A percentile compares a stretch with the other conserved stretches of the same genome.
phyloP scores from a whole-genome alignment of 352 stramenopile species.

The Phytophthora rubi region DNA sequence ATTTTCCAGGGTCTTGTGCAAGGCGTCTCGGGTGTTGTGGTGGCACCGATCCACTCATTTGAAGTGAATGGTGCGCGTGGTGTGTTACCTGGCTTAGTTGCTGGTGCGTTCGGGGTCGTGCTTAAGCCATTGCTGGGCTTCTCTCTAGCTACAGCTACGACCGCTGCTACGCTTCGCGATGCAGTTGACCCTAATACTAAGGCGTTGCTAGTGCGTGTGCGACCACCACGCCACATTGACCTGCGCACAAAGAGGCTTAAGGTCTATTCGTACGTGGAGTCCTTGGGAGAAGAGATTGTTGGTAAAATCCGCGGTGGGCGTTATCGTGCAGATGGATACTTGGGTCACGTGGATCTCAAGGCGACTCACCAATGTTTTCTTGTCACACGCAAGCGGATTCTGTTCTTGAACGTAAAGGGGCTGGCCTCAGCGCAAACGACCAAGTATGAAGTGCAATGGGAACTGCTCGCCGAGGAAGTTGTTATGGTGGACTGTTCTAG shows the following conservation, averaged over 20 bases:
- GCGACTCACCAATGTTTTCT: constrained; percentile 76
- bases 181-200: constrained; percentile 83
- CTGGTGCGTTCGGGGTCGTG: constrained; percentile 79
- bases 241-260: constrained; percentile 81
- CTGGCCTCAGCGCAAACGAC: constrained; percentile 39
- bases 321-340: constrained; percentile 82
- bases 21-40: constrained; percentile 83
- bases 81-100: constrained; percentile 78
- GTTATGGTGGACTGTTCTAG: constrained; percentile 76
- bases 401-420: constrained; percentile 78
- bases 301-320: constrained; percentile 77
- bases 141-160: constrained; percentile 77
- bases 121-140: constrained; percentile 84
- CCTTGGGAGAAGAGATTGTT: constrained; percentile 88
- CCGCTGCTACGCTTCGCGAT: constrained; percentile 77
- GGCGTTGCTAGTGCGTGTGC: constrained; percentile 73
- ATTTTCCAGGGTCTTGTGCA: constrained; percentile 90
- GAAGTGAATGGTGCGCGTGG: constrained; percentile 81
- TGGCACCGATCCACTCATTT: constrained; percentile 85
- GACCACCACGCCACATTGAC: constrained; percentile 84
- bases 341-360: constrained; percentile 84
- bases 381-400: constrained; percentile 83
- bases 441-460: constrained; percentile 85
- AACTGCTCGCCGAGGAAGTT: constrained; percentile 80
- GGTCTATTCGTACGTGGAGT: constrained; percentile 89